Evolutionary conservation across 768 basidiomycete species (phyloP).

Genomic region (Lentinus tigrinus): DNA sequence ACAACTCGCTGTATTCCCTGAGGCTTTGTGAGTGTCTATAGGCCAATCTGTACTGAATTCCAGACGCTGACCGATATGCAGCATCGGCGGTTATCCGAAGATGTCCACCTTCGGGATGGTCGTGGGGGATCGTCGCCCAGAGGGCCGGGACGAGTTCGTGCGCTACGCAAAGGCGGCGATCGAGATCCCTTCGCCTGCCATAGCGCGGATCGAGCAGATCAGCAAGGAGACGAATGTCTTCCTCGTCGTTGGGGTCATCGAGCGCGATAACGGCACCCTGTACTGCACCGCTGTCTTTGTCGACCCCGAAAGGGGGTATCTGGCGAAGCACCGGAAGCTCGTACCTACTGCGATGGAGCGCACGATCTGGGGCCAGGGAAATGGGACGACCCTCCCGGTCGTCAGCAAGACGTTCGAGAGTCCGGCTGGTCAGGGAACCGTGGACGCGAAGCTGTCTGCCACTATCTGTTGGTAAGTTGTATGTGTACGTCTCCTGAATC

Average conservation of each 20-base stretch:
- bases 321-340: constrained; percentile 66
- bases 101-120: constrained; percentile 50
- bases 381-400: constrained; percentile 53
- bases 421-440: constrained; percentile 16
- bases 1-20: constrained; percentile 55
- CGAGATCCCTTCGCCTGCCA: constrained; percentile 52
- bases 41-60: background rate
- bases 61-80: constrained; percentile 18
- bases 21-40: constrained; percentile 48
- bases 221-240: constrained; percentile 49
- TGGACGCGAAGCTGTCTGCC: constrained; percentile 49
- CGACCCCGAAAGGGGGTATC: constrained; percentile 47
- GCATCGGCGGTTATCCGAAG: constrained; percentile 62
- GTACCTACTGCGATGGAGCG: constrained; percentile 62
- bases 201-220: constrained; percentile 46
- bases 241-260: constrained; percentile 60
- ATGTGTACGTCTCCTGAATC: background rate
- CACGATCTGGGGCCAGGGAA: constrained; percentile 62
- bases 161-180: constrained; percentile 55
- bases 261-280: constrained; percentile 56
- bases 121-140: constrained; percentile 47
- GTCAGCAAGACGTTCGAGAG: constrained; percentile 39
- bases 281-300: constrained; percentile 63
- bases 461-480: constrained; percentile 55
- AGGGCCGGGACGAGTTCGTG: constrained; percentile 59